Percentiles rank a stretch among this genome's conserved stretches.
phyloP scores from a whole-genome alignment of 1,139 yeast genomes.

The Eremothecium gossypii region DNA sequence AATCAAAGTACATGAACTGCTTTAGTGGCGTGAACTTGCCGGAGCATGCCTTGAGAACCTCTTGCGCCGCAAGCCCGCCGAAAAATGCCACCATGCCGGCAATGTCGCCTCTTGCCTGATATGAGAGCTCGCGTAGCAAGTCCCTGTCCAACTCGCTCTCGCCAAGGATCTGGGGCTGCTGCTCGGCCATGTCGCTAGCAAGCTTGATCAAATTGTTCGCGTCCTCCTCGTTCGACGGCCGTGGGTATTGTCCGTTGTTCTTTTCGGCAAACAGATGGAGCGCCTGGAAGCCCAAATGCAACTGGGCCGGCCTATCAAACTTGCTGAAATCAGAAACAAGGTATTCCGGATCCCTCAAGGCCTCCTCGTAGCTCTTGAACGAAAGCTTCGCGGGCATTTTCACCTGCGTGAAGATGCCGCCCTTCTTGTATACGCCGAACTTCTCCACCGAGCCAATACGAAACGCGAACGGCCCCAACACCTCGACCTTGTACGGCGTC shows the following conservation, averaged over 20 bases:
- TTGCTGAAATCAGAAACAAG: slow-evolving; percentile 83
- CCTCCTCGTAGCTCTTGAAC: slow-evolving; percentile 57
- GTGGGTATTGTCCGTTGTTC: slow-evolving; percentile 60
- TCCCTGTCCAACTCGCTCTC: slow-evolving; percentile 49
- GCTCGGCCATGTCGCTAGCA: slow-evolving; percentile 50
- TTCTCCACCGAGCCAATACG: slow-evolving; percentile 46
- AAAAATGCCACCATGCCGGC: slow-evolving; percentile 85
- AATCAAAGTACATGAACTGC: slow-evolving; percentile 89
- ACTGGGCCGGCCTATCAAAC: slow-evolving; percentile 82
- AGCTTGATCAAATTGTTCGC: slow-evolving; percentile 57
- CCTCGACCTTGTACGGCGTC: slow-evolving; percentile 64
- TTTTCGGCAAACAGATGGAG: slow-evolving; percentile 61
- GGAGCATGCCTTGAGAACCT: slow-evolving; percentile 87
- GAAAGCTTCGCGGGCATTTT: slow-evolving; percentile 62
- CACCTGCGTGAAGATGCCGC: slow-evolving; percentile 89
- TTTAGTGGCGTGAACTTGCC: slow-evolving; percentile 88
- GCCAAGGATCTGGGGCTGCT: slow-evolving; percentile 50
- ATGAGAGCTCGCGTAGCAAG: slow-evolving; percentile 62
- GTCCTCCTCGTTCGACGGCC: slow-evolving; percentile 68
- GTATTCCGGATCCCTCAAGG: slow-evolving; percentile 69
- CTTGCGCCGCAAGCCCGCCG: slow-evolving; percentile 96
- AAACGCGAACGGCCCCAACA: slow-evolving; percentile 89
- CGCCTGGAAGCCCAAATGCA: slow-evolving; percentile 89
- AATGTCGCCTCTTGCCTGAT: slow-evolving; percentile 83
- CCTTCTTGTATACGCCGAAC: slow-evolving; percentile 62